Evolutionary conservation across 2,329 filamentous ascomycete species (phyloP).

Genomic region (Neonectria ditissima): DNA sequence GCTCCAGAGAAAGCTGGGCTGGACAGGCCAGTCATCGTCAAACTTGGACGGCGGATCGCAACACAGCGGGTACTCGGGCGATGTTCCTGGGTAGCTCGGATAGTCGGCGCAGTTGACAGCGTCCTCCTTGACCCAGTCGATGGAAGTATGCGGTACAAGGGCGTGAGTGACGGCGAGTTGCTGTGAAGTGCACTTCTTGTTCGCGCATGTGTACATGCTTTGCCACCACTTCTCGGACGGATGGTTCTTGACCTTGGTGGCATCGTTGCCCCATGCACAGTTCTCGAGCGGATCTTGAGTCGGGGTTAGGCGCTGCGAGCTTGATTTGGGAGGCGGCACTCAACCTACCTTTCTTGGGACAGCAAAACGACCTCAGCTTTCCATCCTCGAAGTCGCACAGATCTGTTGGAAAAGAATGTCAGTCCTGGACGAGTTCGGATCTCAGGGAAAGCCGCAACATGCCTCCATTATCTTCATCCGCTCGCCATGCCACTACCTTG

Average conservation of each 20-base stretch:
- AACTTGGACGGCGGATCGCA: constrained; percentile 24
- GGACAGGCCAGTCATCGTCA: constrained; percentile 41
- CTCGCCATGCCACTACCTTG: too few relatives aligned
- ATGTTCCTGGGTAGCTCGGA: not conserved
- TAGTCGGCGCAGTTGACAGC: not conserved
- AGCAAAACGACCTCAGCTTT: too few relatives aligned
- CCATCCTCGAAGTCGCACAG: too few relatives aligned
- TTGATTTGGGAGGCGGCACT: too few relatives aligned
- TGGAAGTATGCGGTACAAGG: not conserved
- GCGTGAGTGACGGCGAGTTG: not conserved
- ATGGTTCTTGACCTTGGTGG: not conserved
- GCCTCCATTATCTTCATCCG: too few relatives aligned
- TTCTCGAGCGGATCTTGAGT: too few relatives aligned
- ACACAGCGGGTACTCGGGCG: not conserved
- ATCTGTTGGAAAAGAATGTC: too few relatives aligned
- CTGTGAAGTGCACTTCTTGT: not conserved
- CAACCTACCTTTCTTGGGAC: constrained; percentile 24
- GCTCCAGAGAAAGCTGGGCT: constrained; percentile 43
- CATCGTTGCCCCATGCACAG: constrained; percentile 29
- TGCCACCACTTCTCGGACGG: not conserved
- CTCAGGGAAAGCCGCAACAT: too few relatives aligned
- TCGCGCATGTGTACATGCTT: too few relatives aligned
- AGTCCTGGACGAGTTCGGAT: too few relatives aligned
- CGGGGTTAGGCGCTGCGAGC: too few relatives aligned
- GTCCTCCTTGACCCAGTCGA: not conserved